Evolutionary conservation across 1,139 yeast species (phyloP).

Genomic region (Debaryomyces sp.): DNA sequence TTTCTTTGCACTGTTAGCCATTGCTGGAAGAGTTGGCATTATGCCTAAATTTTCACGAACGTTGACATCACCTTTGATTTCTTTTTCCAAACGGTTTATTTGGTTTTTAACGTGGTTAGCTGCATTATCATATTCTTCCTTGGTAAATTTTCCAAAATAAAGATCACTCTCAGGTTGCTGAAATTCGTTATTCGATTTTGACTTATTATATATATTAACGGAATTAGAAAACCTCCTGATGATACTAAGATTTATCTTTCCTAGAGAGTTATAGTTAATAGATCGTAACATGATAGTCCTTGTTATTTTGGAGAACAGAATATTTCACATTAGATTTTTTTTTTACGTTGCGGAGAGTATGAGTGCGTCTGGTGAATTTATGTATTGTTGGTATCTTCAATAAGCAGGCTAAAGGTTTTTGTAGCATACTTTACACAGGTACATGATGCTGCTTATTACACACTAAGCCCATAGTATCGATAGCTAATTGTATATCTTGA

Average conservation of each 20-base stretch:
- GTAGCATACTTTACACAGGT: too few species aligned
- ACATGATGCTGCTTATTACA: too few species aligned
- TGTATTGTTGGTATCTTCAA: too few species aligned
- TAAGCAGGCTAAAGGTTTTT: too few species aligned
- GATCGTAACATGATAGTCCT: not conserved
- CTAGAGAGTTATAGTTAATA: not conserved
- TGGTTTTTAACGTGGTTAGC: slow-evolving; percentile 37
- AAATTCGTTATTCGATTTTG: not conserved
- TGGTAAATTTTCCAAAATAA: slow-evolving; percentile 38
- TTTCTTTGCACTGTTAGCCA: slow-evolving; percentile 15
- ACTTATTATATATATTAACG: not conserved
- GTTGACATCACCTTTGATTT: slow-evolving; percentile 44
- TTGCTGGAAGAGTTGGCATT: slow-evolving; percentile 33
- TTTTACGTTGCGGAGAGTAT: not conserved
- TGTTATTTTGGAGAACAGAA: not conserved
- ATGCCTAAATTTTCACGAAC: slow-evolving; percentile 39
- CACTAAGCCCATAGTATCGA: too few species aligned
- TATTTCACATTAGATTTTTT: not conserved
- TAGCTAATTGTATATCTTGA: too few species aligned
- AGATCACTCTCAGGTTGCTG: slow-evolving; percentile 18
- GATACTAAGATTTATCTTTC: not conserved
- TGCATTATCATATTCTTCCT: slow-evolving; percentile 46
- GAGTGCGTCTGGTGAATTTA: too few species aligned
- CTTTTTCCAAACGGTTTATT: slow-evolving; percentile 33
- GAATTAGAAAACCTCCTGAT: not conserved